These are phyloP conservation scores for bread wheat (Triticum aestivum) DNA, from an alignment of 176 grass and related monocot species.

Conservation along the genomic window DNA sequence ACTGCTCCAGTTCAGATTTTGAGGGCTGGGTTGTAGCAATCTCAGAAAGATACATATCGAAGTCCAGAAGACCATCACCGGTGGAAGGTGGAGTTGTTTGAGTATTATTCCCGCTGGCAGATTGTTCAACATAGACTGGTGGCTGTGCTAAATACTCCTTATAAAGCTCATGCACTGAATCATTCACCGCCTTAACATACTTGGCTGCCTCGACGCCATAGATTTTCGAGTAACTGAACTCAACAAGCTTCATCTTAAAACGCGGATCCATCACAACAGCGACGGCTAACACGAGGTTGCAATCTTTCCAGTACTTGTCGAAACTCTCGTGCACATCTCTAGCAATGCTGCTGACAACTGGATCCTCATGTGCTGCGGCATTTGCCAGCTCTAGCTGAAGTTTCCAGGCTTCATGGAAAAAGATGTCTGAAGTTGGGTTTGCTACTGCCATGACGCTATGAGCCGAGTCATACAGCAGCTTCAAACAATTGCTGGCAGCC, in stretches of 20 bases:
- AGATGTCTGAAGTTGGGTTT: constrained; percentile 1
- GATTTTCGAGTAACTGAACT: constrained; percentile 11
- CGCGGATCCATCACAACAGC: constrained; percentile 14
- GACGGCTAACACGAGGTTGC: constrained; percentile 8
- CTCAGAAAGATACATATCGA: constrained; percentile 10
- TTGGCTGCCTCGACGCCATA: not conserved
- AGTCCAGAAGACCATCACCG: not conserved
- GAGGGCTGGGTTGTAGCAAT: not conserved
- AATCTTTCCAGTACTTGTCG: constrained; percentile 22
- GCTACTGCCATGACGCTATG: not conserved
- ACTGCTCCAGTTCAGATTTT: constrained; percentile 10
- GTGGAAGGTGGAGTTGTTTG: not conserved
- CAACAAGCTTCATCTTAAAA: constrained; percentile 25
- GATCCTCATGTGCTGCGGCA: not conserved
- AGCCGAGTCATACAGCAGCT: constrained; percentile 1
- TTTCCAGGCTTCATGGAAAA: constrained; percentile 26
- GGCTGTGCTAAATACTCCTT: constrained; percentile 19
- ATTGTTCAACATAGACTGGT: not conserved
- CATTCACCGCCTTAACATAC: constrained; percentile 11
- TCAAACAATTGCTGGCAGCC: not conserved
- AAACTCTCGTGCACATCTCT: not conserved
- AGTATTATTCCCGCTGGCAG: not conserved
- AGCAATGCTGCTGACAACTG: not conserved
- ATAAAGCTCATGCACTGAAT: constrained; percentile 12
- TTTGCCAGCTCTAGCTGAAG: constrained; percentile 17